These are phyloP conservation scores for Dactylellina cionopaga DNA, from an alignment of 2,329 filamentous ascomycete species.

Conservation along the genomic window DNA sequence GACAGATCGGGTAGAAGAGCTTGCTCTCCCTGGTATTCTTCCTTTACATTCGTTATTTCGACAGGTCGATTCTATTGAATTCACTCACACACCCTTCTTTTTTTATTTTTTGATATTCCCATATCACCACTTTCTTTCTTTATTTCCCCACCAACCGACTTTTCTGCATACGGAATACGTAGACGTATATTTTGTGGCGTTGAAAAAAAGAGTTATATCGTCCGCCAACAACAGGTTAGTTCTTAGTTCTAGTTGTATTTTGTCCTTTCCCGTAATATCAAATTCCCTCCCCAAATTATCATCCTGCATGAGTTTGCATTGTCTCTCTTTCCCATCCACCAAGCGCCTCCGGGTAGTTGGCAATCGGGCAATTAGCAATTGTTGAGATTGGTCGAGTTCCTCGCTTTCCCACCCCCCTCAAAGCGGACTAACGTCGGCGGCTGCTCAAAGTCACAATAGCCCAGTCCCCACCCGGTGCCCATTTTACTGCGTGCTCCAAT, in stretches of 20 bases:
- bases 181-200: slow-evolving; percentile 52
- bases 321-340: slow-evolving; percentile 28
- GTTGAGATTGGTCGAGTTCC: slow-evolving; percentile 4
- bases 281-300: too few relatives aligned
- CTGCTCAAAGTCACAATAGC: slow-evolving; percentile 42
- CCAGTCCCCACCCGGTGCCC: slow-evolving; percentile 27
- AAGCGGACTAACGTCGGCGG: slow-evolving; percentile 47
- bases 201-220: slow-evolving; percentile 24
- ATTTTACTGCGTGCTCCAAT: slow-evolving; percentile 19
- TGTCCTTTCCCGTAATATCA: slow-evolving; percentile 17
- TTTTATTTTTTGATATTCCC: slow-evolving; percentile 16
- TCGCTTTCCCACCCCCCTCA: slow-evolving; percentile 9
- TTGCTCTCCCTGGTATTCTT: slow-evolving; percentile 54
- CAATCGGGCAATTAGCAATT: slow-evolving; percentile 7
- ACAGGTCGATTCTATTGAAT: slow-evolving; percentile 50
- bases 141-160: slow-evolving; percentile 44
- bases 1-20: slow-evolving; percentile 52
- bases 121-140: slow-evolving; percentile 23
- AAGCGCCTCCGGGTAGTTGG: slow-evolving; percentile 43
- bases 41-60: slow-evolving; percentile 53
- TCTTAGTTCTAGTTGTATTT: background rate
- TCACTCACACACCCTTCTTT: slow-evolving; percentile 31
- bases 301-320: slow-evolving; percentile 5
- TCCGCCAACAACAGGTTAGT: slow-evolving; percentile 43
- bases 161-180: slow-evolving; percentile 37